Conservation (phyloP, 2,329 filamentous ascomycete genomes). For the Passalora sequoiae region DNA sequence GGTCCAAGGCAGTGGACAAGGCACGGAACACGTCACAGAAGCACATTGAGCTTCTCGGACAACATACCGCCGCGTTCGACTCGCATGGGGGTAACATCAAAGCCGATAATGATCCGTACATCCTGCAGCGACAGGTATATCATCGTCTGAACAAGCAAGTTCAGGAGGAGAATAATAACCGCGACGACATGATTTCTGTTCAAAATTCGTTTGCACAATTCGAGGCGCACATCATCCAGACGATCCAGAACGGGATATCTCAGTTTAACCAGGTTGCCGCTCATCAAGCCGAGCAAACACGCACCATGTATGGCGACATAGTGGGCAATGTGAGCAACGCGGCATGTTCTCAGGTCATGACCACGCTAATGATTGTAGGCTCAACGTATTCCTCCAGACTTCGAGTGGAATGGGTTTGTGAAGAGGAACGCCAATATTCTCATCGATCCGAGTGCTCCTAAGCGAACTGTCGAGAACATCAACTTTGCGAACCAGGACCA, state of each 20-base stretch:
- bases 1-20: constrained; percentile 87
- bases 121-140: constrained; percentile 73
- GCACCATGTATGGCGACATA: constrained; percentile 78
- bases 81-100: constrained; percentile 66
- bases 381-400: constrained; percentile 73
- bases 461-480: constrained; percentile 68
- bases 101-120: constrained; percentile 77
- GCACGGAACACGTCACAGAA: constrained; percentile 81
- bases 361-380: constrained; percentile 33
- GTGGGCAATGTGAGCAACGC: constrained; percentile 49
- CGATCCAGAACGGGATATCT: constrained; percentile 74
- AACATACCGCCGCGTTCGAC: constrained; percentile 76
- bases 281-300: constrained; percentile 75
- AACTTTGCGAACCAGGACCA: constrained; percentile 82
- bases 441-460: constrained; percentile 69
- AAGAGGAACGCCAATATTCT: constrained; percentile 65
- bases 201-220: constrained; percentile 86
- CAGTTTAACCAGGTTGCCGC: constrained; percentile 77
- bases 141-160: constrained; percentile 86
- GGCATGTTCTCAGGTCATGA: not conserved
- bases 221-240: constrained; percentile 77
- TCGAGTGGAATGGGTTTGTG: constrained; percentile 87
- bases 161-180: constrained; percentile 91
- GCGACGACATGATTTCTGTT: constrained; percentile 83
- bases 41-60: constrained; percentile 88